A percentile compares a stretch with the other conserved stretches of the same genome.
These are phyloP conservation scores for Pisolithus microcarpus DNA, from an alignment of 768 basidiomycete genomes.

Conservation along the genomic window DNA sequence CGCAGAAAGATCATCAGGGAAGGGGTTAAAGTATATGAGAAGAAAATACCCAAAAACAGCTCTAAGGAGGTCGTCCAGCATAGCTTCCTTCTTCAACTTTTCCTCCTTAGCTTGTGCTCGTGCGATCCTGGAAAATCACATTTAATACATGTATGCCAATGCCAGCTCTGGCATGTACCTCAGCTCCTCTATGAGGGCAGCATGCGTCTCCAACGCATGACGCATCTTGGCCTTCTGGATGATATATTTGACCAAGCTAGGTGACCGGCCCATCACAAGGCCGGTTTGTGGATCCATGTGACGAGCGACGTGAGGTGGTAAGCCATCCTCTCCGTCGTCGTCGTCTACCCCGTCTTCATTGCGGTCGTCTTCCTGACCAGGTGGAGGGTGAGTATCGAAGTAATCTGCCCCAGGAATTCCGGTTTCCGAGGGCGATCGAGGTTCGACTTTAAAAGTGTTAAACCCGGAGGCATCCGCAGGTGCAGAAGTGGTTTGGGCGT, in stretches of 20 bases:
- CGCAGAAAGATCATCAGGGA: neutral
- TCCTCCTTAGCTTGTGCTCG: constrained; percentile 46
- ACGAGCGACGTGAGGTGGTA: constrained; percentile 48
- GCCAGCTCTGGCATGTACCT: constrained; percentile 15
- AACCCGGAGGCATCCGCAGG: constrained; percentile 29
- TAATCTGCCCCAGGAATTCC: constrained; percentile 26
- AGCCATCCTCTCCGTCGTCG: constrained; percentile 35
- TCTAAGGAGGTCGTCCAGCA: constrained; percentile 47
- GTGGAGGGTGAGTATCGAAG: constrained; percentile 21
- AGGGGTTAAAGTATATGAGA: constrained; percentile 1
- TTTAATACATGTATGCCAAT: neutral
- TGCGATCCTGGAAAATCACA: constrained; percentile 27
- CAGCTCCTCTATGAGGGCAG: constrained; percentile 58
- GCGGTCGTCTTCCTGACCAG: constrained; percentile 12
- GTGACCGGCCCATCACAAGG: constrained; percentile 63
- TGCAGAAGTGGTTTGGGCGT: constrained; percentile 3
- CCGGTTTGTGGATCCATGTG: constrained; percentile 52
- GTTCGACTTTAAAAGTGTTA: constrained; percentile 61
- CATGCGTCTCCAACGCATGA: constrained; percentile 63
- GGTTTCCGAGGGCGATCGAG: constrained; percentile 35
- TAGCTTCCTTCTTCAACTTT: constrained; percentile 53
- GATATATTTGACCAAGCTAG: constrained; percentile 65
- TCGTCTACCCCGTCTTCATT: constrained; percentile 16
- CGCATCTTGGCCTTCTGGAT: constrained; percentile 63
- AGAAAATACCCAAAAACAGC: constrained; percentile 44